Percentiles rank a stretch among this genome's conserved stretches.
Conservation (phyloP, 148 eudicot genomes). For the Rhododendron vialii region DNA sequence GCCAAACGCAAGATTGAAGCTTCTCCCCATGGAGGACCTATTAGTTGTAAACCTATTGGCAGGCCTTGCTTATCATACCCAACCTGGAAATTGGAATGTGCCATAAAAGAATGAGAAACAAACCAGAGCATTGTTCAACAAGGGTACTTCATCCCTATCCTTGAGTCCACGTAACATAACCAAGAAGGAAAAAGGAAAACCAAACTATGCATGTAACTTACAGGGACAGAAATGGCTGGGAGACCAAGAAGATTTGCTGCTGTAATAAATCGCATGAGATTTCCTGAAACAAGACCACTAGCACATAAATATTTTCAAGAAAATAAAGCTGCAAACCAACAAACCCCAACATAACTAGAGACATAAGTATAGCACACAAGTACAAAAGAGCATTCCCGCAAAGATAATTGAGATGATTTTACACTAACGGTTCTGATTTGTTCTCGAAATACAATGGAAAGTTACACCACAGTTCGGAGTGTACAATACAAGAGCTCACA, state of each 20-base stretch:
- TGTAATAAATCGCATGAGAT: conserved; percentile 82
- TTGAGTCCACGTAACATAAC: neutral
- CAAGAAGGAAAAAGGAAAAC: neutral
- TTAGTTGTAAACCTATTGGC: conserved; percentile 84
- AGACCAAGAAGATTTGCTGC: conserved; percentile 88
- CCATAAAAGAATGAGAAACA: neutral
- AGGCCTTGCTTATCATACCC: conserved; percentile 95
- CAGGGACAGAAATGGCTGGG: conserved; percentile 92
- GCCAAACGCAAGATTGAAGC: conserved; percentile 86
- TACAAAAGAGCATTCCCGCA: neutral
- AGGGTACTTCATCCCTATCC: neutral
- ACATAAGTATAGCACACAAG: neutral
- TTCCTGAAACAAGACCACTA: conserved; percentile 35
- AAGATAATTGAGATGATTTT: neutral
- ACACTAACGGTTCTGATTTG: neutral
- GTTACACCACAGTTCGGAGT: neutral
- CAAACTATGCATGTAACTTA: conserved; percentile 28
- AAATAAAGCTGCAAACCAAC: neutral
- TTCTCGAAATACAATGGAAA: neutral
- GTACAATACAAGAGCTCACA: neutral
- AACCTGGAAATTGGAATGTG: conserved; percentile 40
- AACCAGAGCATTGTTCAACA: neutral
- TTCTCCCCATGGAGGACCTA: conserved; percentile 96
- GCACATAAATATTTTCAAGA: neutral
- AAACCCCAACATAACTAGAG: neutral